These are phyloP conservation scores for Talaromyces stipitatus DNA, from an alignment of 495 filamentous ascomycete genomes.

Conservation along the genomic window DNA sequence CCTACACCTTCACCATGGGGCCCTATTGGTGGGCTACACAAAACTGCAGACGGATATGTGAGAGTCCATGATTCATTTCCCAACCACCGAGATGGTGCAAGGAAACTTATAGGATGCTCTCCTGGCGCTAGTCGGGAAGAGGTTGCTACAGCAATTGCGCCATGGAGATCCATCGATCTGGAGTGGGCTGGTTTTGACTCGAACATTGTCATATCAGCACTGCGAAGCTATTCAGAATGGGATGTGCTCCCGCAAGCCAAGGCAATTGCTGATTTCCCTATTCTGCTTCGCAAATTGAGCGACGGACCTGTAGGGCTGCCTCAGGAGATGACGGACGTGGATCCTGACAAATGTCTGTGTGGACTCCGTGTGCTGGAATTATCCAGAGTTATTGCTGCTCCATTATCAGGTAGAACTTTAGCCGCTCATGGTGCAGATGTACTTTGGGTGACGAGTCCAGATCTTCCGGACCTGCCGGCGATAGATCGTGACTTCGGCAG, in stretches of 20 bases:
- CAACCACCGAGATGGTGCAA: conserved; percentile 28
- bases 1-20: conserved; percentile 20
- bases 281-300: conserved; percentile 22
- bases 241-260: conserved; percentile 29
- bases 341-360: conserved; percentile 13
- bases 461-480: conserved; percentile 55
- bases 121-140: conserved; percentile 20
- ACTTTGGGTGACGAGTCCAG: conserved; percentile 54
- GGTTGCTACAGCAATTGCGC: conserved; percentile 18
- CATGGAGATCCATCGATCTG: conserved; percentile 29
- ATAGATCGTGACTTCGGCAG: conserved; percentile 61
- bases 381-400: conserved; percentile 45
- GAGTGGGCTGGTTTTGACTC: conserved; percentile 21
- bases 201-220: conserved; percentile 27
- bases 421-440: conserved; percentile 54
- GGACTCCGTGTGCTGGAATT: conserved; percentile 46
- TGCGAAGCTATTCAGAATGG: conserved; percentile 32
- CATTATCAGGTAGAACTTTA: conserved; percentile 47
- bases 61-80: conserved; percentile 36
- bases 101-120: conserved; percentile 24
- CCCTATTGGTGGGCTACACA: conserved; percentile 34
- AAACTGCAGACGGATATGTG: conserved; percentile 35
- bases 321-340: background rate
- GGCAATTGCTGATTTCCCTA: conserved; percentile 30
- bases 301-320: conserved; percentile 12